These are phyloP conservation scores for Sarocladiaceae sp. DNA, from an alignment of 2,329 filamentous ascomycete species.

Conservation along the genomic window DNA sequence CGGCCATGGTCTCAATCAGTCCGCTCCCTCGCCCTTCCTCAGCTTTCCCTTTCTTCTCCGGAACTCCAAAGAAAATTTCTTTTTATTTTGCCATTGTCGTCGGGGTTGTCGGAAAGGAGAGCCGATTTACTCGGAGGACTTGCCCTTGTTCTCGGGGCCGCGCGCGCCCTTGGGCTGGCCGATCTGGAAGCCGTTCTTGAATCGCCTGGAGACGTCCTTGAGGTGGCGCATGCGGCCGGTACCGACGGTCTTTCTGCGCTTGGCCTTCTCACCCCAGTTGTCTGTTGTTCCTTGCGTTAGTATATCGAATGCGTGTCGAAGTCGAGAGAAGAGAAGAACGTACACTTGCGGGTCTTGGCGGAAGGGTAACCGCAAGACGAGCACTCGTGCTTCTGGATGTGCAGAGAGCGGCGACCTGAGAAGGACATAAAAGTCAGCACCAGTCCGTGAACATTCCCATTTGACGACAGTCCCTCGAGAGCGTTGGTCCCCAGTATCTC, in stretches of 20 bases:
- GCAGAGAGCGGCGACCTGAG: conserved; percentile 87
- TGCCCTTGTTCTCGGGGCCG: conserved; percentile 41
- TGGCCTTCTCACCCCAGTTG: conserved; percentile 99
- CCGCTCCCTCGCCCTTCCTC: neutral
- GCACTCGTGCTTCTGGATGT: conserved; percentile 99
- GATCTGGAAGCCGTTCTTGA: conserved; percentile 96
- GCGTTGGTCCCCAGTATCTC: too few species aligned
- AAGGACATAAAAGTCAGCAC: conserved; percentile 19
- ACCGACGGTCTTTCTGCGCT: conserved; percentile 99
- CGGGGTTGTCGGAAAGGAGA: neutral
- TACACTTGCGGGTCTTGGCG: conserved; percentile 98
- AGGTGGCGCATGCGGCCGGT: conserved; percentile 94
- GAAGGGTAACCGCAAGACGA: conserved; percentile 91
- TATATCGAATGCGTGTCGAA: neutral
- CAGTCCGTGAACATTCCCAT: neutral
- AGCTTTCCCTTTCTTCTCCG: neutral
- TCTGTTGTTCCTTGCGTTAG: conserved; percentile 44
- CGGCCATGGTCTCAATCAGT: neutral
- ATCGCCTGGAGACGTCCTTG: conserved; percentile 84
- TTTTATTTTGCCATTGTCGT: neutral
- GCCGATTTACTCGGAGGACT: conserved; percentile 7
- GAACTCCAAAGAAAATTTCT: neutral
- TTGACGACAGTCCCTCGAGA: conserved; percentile 12
- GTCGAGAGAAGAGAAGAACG: conserved; percentile 36
- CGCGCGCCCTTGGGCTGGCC: conserved; percentile 80